Evolutionary conservation across 2,329 filamentous ascomycete species (phyloP), one percentile per base, ranked within the genome.

Genomic region (Xylaria sp.): DNA sequence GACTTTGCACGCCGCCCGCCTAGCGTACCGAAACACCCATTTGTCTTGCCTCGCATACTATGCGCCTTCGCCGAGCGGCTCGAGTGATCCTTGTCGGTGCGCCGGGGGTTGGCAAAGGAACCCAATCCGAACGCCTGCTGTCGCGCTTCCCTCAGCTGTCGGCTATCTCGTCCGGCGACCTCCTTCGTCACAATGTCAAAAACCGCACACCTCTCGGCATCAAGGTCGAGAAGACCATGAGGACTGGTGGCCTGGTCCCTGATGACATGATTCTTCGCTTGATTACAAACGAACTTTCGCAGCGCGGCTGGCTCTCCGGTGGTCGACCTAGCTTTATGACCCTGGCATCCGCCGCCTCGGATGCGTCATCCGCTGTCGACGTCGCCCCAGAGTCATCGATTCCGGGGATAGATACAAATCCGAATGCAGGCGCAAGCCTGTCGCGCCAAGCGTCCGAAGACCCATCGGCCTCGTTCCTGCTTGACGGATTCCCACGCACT

Each of bases 21-120:
- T 46, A 55, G 55, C 43, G 54, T 40, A 47, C 53, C 52, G 31
- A 58, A 61, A 46, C 52, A 54, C 55, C 64, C 37, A 49, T 59
- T 46, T 43, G 19, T 11, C 40, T 27, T 17, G 62, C 41, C 44
- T 49, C 27, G 58, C 68, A 61, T 72, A 76, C 70, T 68, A 88
- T 89, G 86, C 83, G 87, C 79, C 86, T 96, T 73, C 85, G 84
- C 68, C 88, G 85, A 79, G 94, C 95, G 60, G 95, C 95, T 56
- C 90, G 95, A 65, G 89, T 98, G 66, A 98, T 99, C 74, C 87
- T 99, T 68, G 87, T 99, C 71, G 95, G 95, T 70, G 93, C 94
- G 54, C 95, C 95, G n/a, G 93, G 93, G 60, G 95, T 97, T 59
- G 95, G 95, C 65, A 99, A 99, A 78, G 95, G 94, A 65, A 99